Conservation (phyloP, 2,329 filamentous ascomycete genomes). For the Ceratocystis eucalypticola region DNA sequence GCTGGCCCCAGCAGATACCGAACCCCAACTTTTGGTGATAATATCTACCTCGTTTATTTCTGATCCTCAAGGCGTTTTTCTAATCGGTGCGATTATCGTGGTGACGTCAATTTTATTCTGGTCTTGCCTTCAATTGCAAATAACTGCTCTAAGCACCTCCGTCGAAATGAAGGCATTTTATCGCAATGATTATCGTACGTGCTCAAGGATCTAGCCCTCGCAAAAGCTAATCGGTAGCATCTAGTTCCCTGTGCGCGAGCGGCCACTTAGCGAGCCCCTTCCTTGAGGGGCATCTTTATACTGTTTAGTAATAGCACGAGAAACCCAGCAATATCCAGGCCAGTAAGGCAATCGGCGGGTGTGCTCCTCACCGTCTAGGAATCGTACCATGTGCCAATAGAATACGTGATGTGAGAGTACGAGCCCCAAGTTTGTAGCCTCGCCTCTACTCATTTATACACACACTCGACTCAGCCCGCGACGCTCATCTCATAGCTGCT, state of each 20-base stretch:
- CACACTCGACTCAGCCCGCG: background rate
- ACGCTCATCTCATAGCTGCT: background rate
- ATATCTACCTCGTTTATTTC: background rate
- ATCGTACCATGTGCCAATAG: conserved; percentile 2
- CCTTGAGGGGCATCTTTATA: background rate
- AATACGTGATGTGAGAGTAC: conserved; percentile 2
- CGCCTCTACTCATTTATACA: too few species aligned
- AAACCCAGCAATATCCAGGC: background rate
- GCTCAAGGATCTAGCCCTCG: background rate
- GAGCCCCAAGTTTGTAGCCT: background rate
- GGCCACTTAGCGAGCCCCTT: background rate
- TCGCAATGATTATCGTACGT: background rate
- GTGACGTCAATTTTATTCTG: conserved; percentile 2
- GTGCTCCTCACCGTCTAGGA: background rate
- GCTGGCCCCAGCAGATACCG: background rate
- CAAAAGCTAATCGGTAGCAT: background rate
- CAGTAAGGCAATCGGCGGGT: background rate
- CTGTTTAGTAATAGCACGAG: background rate
- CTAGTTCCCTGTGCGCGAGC: background rate
- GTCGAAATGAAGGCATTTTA: background rate
- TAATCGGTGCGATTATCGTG: background rate
- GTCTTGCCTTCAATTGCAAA: background rate
- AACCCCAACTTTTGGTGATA: background rate
- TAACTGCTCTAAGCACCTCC: background rate
- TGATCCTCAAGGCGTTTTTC: background rate